Evolutionary conservation across 208 protist species (phyloP), one percentile per base, ranked within the genome.

Genomic region (Leishmania tropica): DNA sequence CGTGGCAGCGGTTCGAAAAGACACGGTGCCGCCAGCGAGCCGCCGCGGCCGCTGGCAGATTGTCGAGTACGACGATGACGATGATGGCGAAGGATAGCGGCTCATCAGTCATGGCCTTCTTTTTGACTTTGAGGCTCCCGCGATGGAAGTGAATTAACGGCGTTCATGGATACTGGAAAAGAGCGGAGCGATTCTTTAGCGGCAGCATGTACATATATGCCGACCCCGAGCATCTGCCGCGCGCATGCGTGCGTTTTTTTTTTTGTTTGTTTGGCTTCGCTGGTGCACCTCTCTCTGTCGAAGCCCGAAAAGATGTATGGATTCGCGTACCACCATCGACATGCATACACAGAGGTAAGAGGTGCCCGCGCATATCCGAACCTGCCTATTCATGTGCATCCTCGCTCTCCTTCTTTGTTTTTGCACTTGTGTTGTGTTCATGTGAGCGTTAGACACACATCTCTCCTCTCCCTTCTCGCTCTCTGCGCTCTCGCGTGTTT

Each of bases 41-140:
- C 88, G 92, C 21, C 58, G 76, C 40, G 87, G 83, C 56, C 87
- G 94, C 21, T 96, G 92, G 94, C 88, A 91, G 76, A 89, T 95
- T 62, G 83, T 97, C 51, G 92, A 97, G 85, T 97, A 97, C 83
- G 87, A 91, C 28, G 90, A 91, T 13, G 91, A 87, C 1, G 83
- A 83, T 15, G 85, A 88, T 13, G 84, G 87, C 3, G 76, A 80
- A 19, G 64, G 8, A 35, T 68, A 40, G 31, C 24, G 47, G 56
- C 10, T 21, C 40, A 4, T 17, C 24, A 40, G 1, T 35, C 6
- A 53, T 13, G 31, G 21, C 28, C 42, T 68, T 31, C 3, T 60
- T 11, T 48, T 48, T 62, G 6, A 3, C n/a, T 47, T 76, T 62
- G 17, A 58, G 48, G 11, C 24, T 37, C 15, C 21, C 35, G 10